Base-by-base conservation (phyloP, 192 early-diverging fungal genomes). In the Oehlia diaphana region DNA sequence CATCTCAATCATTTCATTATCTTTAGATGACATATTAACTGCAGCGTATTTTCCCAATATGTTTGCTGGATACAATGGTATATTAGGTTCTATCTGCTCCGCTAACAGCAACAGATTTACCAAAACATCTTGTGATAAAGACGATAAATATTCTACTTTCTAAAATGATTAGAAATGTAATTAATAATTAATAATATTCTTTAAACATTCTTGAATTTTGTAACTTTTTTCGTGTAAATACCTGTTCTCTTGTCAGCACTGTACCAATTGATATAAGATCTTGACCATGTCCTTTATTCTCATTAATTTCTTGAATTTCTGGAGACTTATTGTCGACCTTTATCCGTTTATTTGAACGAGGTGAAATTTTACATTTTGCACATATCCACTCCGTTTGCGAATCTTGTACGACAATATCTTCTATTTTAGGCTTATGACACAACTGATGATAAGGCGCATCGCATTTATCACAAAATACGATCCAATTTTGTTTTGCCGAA, bases 361-460 rank as follows among this genome's bases (percentile, higher is more conserved):
- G 16, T 3, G 14, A 58, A 12, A 67, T 67, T 63, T 73, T 69
- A 73, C 81, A 82, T 44, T 80, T 62, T 16, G 31, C 19, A 35
- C 81, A 82, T 50, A 70, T 80, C 81, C 81, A 82, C 35, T 65
- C 70, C 21, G 78, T 68, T 21, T 78, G 78, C 10, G 65, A 61
- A 63, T 74, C 71, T 35, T 73, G 67, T 9, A 74, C 35, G 7
- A 72, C 76, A 14, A 31, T 49, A 67, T 78, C 77, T n/a, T 82
- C 81, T 42, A 82, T 79, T 10, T 19, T 63, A 14, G 81, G 81
- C 21, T 50, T 76, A 58, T 82, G 81, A 68, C 81, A 82, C 70
- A 68, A 72, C 47, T 82, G 81, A 74, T 82, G 81, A 76, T 71
- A 82, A 28, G 81, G 81, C 26, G 71, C 71, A 70, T 82, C 81